Evolutionary conservation across 192 early-diverging fungal species (phyloP).

Genomic region (Linnemannia zychae): DNA sequence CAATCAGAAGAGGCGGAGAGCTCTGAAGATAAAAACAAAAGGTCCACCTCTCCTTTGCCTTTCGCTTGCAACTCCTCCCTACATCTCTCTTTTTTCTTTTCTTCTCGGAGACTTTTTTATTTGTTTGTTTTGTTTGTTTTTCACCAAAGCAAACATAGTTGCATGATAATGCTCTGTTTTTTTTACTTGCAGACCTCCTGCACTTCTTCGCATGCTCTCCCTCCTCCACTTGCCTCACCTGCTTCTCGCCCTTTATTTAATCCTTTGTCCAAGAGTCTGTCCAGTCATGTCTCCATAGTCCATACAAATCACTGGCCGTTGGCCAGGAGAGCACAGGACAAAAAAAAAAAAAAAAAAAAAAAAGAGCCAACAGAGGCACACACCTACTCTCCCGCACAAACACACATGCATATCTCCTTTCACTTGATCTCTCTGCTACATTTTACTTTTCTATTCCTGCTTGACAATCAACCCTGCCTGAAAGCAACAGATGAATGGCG

Average conservation of each 20-base stretch:
- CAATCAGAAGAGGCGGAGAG: neutral
- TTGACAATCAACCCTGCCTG: neutral
- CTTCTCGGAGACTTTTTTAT: constrained; percentile 10
- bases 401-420: constrained; percentile 4
- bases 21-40: neutral
- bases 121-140: neutral
- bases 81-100: neutral
- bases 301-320: neutral
- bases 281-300: neutral
- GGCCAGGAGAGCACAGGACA: neutral
- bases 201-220: neutral
- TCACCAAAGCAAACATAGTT: neutral
- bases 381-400: neutral
- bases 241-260: neutral
- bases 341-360: neutral
- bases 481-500: neutral
- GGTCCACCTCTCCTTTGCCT: neutral
- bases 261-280: neutral
- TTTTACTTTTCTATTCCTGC: neutral
- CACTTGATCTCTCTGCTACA: neutral
- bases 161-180: neutral
- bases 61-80: neutral
- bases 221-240: neutral
- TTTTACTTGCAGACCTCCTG: too few species aligned
- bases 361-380: neutral